Conservation (phyloP, 352 stramenopile genomes). For the Phytopythium mirpurense region DNA sequence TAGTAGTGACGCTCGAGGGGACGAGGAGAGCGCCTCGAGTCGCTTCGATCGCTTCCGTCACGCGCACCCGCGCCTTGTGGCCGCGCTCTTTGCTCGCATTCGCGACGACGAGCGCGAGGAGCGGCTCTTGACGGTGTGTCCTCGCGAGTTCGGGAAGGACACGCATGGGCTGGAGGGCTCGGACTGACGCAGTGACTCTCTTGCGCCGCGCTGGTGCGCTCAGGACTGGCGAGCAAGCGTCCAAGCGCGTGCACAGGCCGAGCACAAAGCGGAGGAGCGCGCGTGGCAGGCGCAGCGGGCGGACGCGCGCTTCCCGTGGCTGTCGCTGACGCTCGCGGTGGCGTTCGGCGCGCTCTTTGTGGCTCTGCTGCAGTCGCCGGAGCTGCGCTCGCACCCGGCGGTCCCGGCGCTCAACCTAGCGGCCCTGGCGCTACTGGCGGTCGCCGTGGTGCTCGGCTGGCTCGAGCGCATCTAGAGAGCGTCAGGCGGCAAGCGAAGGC, state of each 20-base stretch:
- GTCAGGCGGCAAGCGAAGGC: no score
- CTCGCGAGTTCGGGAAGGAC: no score
- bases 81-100: constrained; percentile 35
- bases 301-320: constrained; percentile 39
- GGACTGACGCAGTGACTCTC: no score
- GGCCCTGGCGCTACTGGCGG: constrained; percentile 30
- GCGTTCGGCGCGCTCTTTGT: constrained; percentile 58
- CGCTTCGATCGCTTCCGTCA: constrained; percentile 25
- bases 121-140: constrained; percentile 23
- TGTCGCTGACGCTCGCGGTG: constrained; percentile 37
- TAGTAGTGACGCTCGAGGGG: no score
- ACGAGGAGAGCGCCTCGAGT: constrained; percentile 12
- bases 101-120: constrained; percentile 22
- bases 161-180: no score
- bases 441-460: constrained; percentile 34
- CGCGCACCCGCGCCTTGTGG: constrained; percentile 36
- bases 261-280: constrained; percentile 23
- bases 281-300: constrained; percentile 21
- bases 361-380: constrained; percentile 36
- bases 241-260: constrained; percentile 9
- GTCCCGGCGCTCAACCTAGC: constrained; percentile 53
- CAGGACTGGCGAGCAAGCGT: constrained; percentile 45
- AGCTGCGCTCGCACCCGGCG: constrained; percentile 31
- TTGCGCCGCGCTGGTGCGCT: no score
- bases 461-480: constrained; percentile 6